Base-by-base conservation (phyloP, 441 rosid genomes). In the Croton setiger region DNA sequence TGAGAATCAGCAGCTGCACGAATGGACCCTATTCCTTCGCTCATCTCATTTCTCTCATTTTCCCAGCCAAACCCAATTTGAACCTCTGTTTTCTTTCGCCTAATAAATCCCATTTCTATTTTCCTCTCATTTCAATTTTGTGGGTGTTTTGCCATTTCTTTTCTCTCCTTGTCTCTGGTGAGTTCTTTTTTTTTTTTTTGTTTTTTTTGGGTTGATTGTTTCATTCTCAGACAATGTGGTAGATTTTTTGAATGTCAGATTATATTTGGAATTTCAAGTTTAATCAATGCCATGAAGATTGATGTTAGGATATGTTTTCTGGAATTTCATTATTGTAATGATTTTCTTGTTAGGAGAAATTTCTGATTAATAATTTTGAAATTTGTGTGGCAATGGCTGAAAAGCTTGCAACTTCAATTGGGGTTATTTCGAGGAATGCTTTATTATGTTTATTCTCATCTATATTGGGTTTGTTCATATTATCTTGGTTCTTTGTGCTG, bases 401-500 rank as follows among this genome's bases (percentile, higher is more conserved):
- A 61, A 87, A 83, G 82, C 78, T 76, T 57, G 56, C 72, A 41
- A 68, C 88, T 3, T 69, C 85, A 0, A 21, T 76, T 56, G 86
- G 86, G 65, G 68, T 74, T 41, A 59, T 82, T 69, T 77, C 91
- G 14, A 69, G 88, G 67, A 89, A 82, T 35, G 66, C 81, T 2
- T 66, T 90, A 51, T 73, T 89, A 45, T 85, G 76, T 60, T 75
- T 95, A 71, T 88, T 91, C 66, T 4, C 77, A 1, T 49, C 78
- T 0, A 54, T 81, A 0, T 76, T 91, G 1, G 47, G 85, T 74
- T 64, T 95, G 77, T 83, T 95, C 70, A 63, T 82, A 1, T 67
- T 89, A 11, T 92, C 99, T 33, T 95, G 98, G 84, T 85, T 88
- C 85, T 82, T 77, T 67, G 84, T 89, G 23, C 72, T 92, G 74